A percentile compares a stretch with the other conserved stretches of the same genome.
Conservation (phyloP, 2,329 filamentous ascomycete species). For the Diplocarpon mali region DNA sequence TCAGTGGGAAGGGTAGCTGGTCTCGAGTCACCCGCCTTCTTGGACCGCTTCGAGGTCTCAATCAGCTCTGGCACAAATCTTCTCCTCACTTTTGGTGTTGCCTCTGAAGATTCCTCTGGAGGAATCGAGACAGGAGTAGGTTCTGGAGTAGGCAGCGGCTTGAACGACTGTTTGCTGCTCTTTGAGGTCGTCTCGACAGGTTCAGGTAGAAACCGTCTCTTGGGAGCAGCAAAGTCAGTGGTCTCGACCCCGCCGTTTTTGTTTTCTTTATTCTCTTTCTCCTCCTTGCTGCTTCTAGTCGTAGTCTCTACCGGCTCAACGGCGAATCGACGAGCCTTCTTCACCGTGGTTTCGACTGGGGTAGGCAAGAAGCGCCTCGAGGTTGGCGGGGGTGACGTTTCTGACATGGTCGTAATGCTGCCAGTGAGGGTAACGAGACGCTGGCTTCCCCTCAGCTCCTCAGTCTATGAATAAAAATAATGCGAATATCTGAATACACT, state of each 20-base stretch:
- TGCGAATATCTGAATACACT: not conserved
- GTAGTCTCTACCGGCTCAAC: conserved; percentile 34
- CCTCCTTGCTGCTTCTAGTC: conserved; percentile 30
- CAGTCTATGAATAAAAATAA: conserved; percentile 4
- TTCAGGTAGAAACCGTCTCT: conserved; percentile 53
- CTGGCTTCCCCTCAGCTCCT: conserved; percentile 1
- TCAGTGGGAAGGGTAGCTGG: conserved; percentile 53
- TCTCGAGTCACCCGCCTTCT: conserved; percentile 52
- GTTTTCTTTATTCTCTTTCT: conserved; percentile 13
- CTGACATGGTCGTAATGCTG: conserved; percentile 16
- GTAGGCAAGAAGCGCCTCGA: conserved; percentile 25
- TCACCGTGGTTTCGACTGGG: conserved; percentile 27
- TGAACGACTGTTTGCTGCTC: conserved; percentile 34
- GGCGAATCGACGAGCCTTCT: conserved; percentile 29
- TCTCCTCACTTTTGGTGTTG: conserved; percentile 28
- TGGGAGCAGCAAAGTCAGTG: conserved; percentile 28
- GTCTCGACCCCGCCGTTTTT: conserved; percentile 18
- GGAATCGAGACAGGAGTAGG: conserved; percentile 42
- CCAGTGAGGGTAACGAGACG: conserved; percentile 7
- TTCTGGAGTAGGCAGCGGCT: conserved; percentile 39
- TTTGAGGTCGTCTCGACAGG: conserved; percentile 63
- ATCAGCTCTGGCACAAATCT: conserved; percentile 70
- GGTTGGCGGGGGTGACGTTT: conserved; percentile 21
- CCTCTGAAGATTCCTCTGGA: conserved; percentile 22
- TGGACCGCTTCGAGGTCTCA: conserved; percentile 64